Evolutionary conservation across 495 filamentous ascomycete genomes (phyloP), one percentile per base, ranked within the genome.

Genomic region (Trichoderma virens): DNA sequence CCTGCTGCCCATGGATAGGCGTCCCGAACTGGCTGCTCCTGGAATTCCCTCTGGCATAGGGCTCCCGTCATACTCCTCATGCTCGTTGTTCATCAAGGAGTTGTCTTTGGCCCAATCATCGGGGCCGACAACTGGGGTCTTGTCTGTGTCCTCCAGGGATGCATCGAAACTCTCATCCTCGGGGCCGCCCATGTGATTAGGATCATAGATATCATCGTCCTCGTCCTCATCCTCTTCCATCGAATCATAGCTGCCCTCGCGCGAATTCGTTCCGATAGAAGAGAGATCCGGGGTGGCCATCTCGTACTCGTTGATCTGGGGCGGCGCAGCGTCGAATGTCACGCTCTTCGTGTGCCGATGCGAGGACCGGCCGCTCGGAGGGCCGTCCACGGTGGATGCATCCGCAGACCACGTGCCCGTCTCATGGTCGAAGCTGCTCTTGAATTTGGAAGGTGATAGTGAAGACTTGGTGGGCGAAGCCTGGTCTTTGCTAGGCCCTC

Each of bases 231-330:
- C 86, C n/a, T 86, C 83, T 13, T 83, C 84, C 2, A 76, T 79
- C 3, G 90, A 93, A 62, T 97, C 94, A 70, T 92, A 97, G 73
- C 93, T 96, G 23, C 90, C 90, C 66, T 96, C 90, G 30, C 93
- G 87, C 6, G 93, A 97, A 61, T 86, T 91, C 16, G 90, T 93
- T 18, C 89, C 90, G 59, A 93, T 78, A 1, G 90, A 98, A 5
- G 95, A 97, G 18, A 91, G 84, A 73, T 96, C 94, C 1, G 94
- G 94, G 3, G 94, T 98, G 38, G 90, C 88, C 90, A 97, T 93
- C 76, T 97, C 94, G 71, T 98, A 98, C 72, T 98, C 92, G 69
- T 97, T 96, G 62, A 98, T 80, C 72, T 94, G 89, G 32, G 94
- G 95, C 27, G 94, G 93, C 0, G 91, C 94, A 31, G 86, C 88